Evolutionary conservation across 2,329 filamentous ascomycete species (phyloP).

Genomic region (Trichoderma simmonsii): DNA sequence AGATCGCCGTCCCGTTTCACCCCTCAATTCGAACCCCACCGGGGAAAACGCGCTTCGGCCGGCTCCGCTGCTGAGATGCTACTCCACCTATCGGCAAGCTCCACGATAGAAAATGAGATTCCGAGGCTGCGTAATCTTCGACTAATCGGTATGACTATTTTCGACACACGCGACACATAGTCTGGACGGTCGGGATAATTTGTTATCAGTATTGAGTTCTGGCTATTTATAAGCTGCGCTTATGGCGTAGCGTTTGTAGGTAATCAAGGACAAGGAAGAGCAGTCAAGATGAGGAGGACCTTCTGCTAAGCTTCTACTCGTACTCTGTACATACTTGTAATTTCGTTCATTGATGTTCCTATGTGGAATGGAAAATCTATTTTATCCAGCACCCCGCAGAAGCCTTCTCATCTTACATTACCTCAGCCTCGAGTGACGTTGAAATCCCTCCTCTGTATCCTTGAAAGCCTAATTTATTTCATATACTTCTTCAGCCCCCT

Average conservation of each 20-base stretch:
- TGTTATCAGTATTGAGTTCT: not conserved
- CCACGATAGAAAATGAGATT: conserved; percentile 22
- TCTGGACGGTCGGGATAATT: not conserved
- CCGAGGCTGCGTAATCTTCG: not conserved
- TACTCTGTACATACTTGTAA: not conserved
- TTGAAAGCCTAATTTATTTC: conserved; percentile 19
- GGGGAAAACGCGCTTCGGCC: conserved; percentile 32
- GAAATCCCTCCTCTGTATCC: not conserved
- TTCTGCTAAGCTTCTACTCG: not conserved
- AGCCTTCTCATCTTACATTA: not conserved
- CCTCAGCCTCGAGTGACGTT: not conserved
- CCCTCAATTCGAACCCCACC: conserved; percentile 23
- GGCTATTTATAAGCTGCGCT: not conserved
- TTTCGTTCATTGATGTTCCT: not conserved
- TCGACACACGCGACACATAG: not conserved
- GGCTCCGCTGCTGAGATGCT: conserved; percentile 30
- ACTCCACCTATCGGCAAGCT: conserved; percentile 29
- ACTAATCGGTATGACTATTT: not conserved
- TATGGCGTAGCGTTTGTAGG: not conserved
- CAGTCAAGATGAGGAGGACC: not conserved
- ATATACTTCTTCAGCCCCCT: conserved; percentile 73
- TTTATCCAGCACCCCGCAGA: not conserved
- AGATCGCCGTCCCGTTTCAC: not conserved
- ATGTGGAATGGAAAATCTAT: conserved; percentile 8
- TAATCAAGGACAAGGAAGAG: not conserved